Evolutionary conservation across 139 green algal genomes (phyloP), one percentile per base, ranked within the genome.

Genomic region (Micromonas pusilla): DNA sequence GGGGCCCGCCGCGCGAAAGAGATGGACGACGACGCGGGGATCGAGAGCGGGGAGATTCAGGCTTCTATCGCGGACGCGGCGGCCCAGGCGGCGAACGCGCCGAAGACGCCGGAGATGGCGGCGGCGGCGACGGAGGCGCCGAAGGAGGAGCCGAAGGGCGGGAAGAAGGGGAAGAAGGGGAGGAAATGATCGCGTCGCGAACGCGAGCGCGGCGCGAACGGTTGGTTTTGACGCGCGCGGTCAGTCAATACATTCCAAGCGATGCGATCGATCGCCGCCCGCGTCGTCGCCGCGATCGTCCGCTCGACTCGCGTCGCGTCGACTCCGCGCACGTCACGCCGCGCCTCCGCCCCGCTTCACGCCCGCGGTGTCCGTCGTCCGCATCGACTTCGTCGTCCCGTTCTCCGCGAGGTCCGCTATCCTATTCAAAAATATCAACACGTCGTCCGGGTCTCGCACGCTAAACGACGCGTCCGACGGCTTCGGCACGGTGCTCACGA

Each of bases 401-500:
- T 20, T 33, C 2, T 39, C 68, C 23, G 37, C 37, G 6, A 75
- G 37, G 21, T 75, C 34, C 5, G 54, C 45, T 16, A 76, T 9
- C 52, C 31, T 68, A 16, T 79, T 62, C 3, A 96, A 78, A 77
- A 96, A 93, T 1, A 71, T 25, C 45, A 83, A 71, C 45, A 96
- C 92, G 73, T 95, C 88, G 2, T 28, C 65, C 0, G 92, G 90
- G 68, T 95, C 86, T 23, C 77, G 77, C 62, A 97, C 76, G 34
- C 86, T 90, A 86, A 86, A 97, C 3, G 57, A 52, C 16, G 88
- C 92, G 5, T 82, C 80, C 5, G 93, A 97, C 2, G 84, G 79
- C 86, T 96, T 96, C 5, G 83, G 79, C 71, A 90, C 90, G 53
- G 79, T 89, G 72, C 85, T 89, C 37, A 97, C 93, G 0, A 97